Percentiles rank a stretch among this genome's conserved stretches.
Evolutionary conservation across 768 basidiomycete genomes (phyloP).

Genomic region (Hygrophoropsis aurantiaca): DNA sequence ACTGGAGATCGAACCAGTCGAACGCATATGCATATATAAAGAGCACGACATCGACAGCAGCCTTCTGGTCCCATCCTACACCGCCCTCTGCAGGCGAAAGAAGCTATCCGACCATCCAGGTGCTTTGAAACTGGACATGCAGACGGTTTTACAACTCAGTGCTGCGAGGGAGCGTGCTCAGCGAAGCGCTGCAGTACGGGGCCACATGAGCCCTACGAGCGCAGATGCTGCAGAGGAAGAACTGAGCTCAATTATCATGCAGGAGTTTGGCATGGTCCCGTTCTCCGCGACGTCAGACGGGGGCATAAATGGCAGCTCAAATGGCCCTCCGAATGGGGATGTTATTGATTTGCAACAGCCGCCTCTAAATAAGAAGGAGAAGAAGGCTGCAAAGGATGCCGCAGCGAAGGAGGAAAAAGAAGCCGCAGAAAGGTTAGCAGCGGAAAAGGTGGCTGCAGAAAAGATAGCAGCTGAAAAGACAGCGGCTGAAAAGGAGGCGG

Average conservation of each 20-base stretch:
- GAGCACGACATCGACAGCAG: constrained; percentile 45
- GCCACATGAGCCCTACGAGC: constrained; percentile 25
- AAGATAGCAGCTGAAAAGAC: no score
- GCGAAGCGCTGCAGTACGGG: constrained; percentile 33
- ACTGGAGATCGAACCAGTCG: constrained; percentile 44
- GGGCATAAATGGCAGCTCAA: no score
- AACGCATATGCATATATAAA: constrained; percentile 60
- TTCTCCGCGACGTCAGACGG: not conserved
- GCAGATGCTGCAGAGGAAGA: constrained; percentile 25
- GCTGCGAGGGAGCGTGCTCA: constrained; percentile 48
- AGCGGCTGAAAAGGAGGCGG: constrained; percentile 11
- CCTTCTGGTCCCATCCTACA: constrained; percentile 53
- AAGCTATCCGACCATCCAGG: constrained; percentile 54
- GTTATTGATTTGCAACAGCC: not conserved
- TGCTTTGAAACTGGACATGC: constrained; percentile 54
- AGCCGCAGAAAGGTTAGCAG: constrained; percentile 11
- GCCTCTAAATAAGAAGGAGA: not conserved
- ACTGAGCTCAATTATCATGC: constrained; percentile 26
- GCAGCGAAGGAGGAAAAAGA: not conserved
- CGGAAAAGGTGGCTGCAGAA: constrained; percentile 9
- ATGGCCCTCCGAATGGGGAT: no score
- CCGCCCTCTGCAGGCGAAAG: constrained; percentile 48
- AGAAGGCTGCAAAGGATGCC: not conserved
- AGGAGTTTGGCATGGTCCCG: constrained; percentile 29
- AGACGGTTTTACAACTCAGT: constrained; percentile 53